Evolutionary conservation across 371 early-diverging fungal genomes (phyloP), one percentile per base, ranked within the genome.

Genomic region (Encephalitozoon cuniculi): DNA sequence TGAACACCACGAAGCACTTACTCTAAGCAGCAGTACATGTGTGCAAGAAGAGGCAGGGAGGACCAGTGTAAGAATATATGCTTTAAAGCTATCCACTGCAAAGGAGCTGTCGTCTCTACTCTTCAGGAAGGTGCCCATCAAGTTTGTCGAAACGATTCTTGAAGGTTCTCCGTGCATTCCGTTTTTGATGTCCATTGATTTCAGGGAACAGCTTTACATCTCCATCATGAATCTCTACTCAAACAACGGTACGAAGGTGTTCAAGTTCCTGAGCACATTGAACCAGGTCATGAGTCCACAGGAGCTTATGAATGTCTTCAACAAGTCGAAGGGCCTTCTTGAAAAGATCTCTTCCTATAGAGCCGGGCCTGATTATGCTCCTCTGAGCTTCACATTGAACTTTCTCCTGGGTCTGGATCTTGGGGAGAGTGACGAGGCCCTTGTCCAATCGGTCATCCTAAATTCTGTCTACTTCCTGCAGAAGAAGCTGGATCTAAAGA

Each of bases 91-190:
- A 15, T 39, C 11, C 1, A 40, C 67, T 12, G 67, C 44, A 18
- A 66, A 66, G 15, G 11, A 46, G 28, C n/a, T 66, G 28, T 46
- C 67, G 5, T 0, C 21, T 15, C 43, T 66, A 28, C 43, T 46
- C 23, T 59, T 28, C 28, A 66, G 32, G 51, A 66, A 66, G 51
- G 51, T 44, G 30, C 44, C 44, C 0, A 51, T 66, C 15, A 43
- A 18, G 44, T 66, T 66, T 46, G 41, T 66, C 23, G 67, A 66
- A 4, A 46, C n/a, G 49, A 59, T 59, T 26, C 67, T 66, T 9
- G 51, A 15, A 15, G 18, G 32, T 4, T 18, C 34, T 3, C 67
- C 67, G 32, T 46, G 51, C 23, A 40, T 40, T 8, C 67, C n/a
- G n/a, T 41, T 66, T 66, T 11, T 51, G n/a, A 41, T 43, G 41